phyloP scores from a whole-genome alignment of 228 moss, liverwort and hornwort species.

The Sphagnum magellanicum region DNA sequence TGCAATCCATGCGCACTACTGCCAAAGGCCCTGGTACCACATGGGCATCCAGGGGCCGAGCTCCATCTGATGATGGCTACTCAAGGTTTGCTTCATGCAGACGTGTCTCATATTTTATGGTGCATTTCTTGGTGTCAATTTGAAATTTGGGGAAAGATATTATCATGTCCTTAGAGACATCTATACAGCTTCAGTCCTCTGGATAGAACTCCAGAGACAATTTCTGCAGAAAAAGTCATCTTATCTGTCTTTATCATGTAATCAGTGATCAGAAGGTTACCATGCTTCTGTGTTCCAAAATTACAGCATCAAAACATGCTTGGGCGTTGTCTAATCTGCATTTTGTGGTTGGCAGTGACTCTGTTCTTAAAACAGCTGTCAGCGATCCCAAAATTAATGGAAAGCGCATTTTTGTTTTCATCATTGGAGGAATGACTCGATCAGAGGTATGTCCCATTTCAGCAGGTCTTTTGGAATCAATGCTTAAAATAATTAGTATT shows the following conservation, averaged over 20 bases:
- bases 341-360: slow-evolving; percentile 19
- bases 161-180: too few species aligned
- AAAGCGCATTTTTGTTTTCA: slow-evolving; percentile 84
- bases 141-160: too few species aligned
- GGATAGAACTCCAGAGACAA: not conserved
- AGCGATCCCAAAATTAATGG: slow-evolving; percentile 62
- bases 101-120: not conserved
- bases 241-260: not conserved
- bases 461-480: slow-evolving; percentile 27
- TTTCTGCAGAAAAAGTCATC: not conserved
- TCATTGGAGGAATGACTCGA: slow-evolving; percentile 95
- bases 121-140: too few species aligned
- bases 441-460: slow-evolving; percentile 63
- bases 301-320: too few species aligned
- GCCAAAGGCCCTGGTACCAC: slow-evolving; percentile 70
- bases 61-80: slow-evolving; percentile 62
- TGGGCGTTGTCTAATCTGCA: too few species aligned
- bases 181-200: too few species aligned
- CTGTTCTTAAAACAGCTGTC: slow-evolving; percentile 36
- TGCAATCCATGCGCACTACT: slow-evolving; percentile 78
- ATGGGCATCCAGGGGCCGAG: slow-evolving; percentile 87
- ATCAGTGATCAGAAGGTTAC: not conserved
- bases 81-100: slow-evolving; percentile 29
- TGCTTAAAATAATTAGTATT: slow-evolving; percentile 7
- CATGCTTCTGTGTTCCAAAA: not conserved